These are phyloP conservation scores for Paraconiothyrium brasiliense DNA, from an alignment of 2,329 filamentous ascomycete genomes.

Conservation along the genomic window DNA sequence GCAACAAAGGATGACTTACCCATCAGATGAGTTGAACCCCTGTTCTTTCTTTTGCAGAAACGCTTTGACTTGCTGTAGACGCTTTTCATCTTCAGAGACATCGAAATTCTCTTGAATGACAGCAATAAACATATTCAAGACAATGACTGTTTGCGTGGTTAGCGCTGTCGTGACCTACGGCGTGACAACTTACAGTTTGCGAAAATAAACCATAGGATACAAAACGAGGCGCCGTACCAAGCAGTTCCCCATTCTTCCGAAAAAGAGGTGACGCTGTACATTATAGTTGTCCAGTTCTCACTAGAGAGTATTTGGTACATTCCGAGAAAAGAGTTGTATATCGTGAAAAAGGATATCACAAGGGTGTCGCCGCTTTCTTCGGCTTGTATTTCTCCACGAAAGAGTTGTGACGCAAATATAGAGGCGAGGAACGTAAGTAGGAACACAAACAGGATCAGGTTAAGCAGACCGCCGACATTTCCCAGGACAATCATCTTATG, in stretches of 20 bases:
- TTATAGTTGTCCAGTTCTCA: constrained; percentile 90
- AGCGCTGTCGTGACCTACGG: background rate
- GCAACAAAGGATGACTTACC: constrained; percentile 44
- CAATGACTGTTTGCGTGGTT: constrained; percentile 67
- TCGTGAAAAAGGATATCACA: constrained; percentile 81
- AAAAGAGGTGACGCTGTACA: constrained; percentile 82
- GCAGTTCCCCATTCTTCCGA: constrained; percentile 74
- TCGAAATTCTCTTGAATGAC: constrained; percentile 99
- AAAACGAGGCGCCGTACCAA: constrained; percentile 91
- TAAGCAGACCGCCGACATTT: constrained; percentile 90
- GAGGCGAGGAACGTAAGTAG: constrained; percentile 92
- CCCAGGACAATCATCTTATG: constrained; percentile 76
- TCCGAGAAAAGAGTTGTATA: constrained; percentile 94
- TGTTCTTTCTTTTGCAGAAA: constrained; percentile 93
- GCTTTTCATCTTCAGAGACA: constrained; percentile 97
- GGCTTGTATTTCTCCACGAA: constrained; percentile 82
- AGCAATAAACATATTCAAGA: constrained; percentile 99
- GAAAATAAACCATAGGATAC: constrained; percentile 95
- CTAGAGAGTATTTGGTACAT: constrained; percentile 98
- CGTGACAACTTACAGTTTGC: constrained; percentile 69
- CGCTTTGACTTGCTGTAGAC: constrained; percentile 92
- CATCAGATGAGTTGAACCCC: constrained; percentile 67
- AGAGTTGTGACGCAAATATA: constrained; percentile 92
- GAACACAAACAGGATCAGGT: constrained; percentile 96
- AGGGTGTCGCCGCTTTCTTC: constrained; percentile 68